Conservation (phyloP, 345 rosid genomes). For the Heritiera littoralis region DNA sequence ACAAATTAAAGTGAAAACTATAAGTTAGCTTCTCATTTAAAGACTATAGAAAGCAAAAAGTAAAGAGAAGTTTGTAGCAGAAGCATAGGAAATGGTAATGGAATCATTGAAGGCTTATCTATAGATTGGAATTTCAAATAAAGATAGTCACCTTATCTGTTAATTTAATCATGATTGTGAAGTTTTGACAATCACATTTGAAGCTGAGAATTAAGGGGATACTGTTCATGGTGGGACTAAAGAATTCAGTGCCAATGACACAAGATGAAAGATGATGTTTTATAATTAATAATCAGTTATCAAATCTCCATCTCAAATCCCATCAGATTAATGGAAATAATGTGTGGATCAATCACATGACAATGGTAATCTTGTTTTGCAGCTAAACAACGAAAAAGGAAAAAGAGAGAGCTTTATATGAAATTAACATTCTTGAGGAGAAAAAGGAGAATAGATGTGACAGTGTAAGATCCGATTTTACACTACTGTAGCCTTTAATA, state of each 20-base stretch:
- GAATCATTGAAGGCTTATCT: background rate
- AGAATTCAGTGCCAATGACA: too few relatives aligned
- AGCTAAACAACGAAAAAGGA: too few relatives aligned
- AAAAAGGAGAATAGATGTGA: too few relatives aligned
- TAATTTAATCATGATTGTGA: background rate
- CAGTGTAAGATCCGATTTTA: too few relatives aligned
- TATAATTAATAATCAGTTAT: too few relatives aligned
- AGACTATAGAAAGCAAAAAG: too few relatives aligned
- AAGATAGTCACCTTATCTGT: background rate
- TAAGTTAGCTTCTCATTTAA: background rate
- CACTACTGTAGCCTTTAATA: too few relatives aligned
- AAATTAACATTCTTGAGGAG: too few relatives aligned
- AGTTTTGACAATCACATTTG: background rate
- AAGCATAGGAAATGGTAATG: background rate
- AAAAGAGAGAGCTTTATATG: too few relatives aligned
- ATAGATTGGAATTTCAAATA: background rate
- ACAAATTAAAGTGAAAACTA: background rate
- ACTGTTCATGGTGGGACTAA: background rate
- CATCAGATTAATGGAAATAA: too few relatives aligned
- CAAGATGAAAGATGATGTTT: background rate
- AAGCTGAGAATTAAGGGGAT: background rate
- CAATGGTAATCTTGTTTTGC: too few relatives aligned
- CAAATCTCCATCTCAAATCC: background rate
- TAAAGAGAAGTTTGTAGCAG: background rate
- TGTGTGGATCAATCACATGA: too few relatives aligned